These are phyloP conservation scores for Pouteria glomerata DNA, from an alignment of 148 eudicot genomes.

Conservation along the genomic window DNA sequence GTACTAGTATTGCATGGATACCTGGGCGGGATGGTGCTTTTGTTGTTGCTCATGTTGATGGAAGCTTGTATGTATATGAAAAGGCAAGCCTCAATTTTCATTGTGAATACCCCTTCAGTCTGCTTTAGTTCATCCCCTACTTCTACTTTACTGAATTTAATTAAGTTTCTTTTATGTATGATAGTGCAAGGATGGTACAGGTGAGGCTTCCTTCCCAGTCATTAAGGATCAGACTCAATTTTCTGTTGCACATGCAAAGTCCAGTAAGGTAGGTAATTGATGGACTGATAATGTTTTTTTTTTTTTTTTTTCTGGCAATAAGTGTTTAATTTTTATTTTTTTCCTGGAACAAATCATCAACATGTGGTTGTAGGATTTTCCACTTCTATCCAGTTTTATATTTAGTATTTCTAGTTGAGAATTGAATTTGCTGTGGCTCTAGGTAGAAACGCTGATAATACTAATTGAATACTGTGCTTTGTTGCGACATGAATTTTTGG, in stretches of 20 bases:
- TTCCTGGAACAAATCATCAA: neutral
- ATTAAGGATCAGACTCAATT: constrained; percentile 36
- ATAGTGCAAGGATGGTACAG: constrained; percentile 35
- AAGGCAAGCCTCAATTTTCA: constrained; percentile 29
- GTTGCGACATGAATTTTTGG: neutral
- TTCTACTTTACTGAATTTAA: neutral
- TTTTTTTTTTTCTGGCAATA: too few species aligned
- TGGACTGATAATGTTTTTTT: neutral
- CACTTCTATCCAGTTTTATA: neutral
- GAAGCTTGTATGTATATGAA: constrained; percentile 36
- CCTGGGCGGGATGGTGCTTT: constrained; percentile 35
- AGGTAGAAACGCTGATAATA: neutral
- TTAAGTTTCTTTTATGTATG: neutral
- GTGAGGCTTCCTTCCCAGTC: constrained; percentile 35
- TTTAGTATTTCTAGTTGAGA: constrained; percentile 2
- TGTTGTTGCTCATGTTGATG: constrained; percentile 46
- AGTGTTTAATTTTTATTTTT: too few species aligned
- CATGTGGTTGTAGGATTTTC: neutral
- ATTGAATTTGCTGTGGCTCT: neutral
- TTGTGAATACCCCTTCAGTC: neutral
- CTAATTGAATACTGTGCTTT: neutral
- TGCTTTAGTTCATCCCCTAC: neutral
- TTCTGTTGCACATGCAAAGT: constrained; percentile 33
- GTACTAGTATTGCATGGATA: constrained; percentile 38
- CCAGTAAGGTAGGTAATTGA: constrained; percentile 29